Evolutionary conservation across 2,329 filamentous ascomycete genomes (phyloP), one percentile per base, ranked within the genome.

Genomic region (Raffaelea albimanens): DNA sequence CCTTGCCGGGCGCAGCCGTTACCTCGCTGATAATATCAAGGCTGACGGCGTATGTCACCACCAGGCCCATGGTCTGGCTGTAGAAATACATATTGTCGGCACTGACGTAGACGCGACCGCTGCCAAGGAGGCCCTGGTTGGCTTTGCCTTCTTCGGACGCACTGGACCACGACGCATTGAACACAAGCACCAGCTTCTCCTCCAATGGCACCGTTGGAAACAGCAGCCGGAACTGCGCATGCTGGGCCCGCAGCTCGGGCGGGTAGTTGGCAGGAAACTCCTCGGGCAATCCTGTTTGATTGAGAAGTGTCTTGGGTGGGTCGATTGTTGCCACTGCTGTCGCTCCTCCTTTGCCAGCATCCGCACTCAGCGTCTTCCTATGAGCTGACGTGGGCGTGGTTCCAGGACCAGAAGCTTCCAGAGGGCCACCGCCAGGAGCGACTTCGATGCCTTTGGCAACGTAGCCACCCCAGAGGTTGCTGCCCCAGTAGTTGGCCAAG

Each of bases 401-500:
- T 34, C 31, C 31, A n/a, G n/a, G n/a, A n/a, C n/a, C n/a, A n/a
- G n/a, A n/a, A n/a, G n/a, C n/a, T 34, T 34, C 14, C 7, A 38
- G 34, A 7, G 34, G 34, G n/a, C 18, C 34, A 16, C 18, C 18
- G 34, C 34, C 18, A 16, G 13, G 13, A 7, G 13, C 18, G 34
- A 16, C 18, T 16, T 19, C 34, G 7, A 7, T 8, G 34, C 53
- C 55, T 56, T 53, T 58, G n/a, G 57, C 53, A 8, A 53, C 56
- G 5, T 57, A 57, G 1, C 61, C 57, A 40, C 61, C 65, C 87
- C 89, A 95, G 42, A 89, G 83, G 48, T 81, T 85, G 58, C 83
- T 94, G 44, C 91, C 91, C 91, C 91, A 97, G 48, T 94, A 77
- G 61, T 97, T 97, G 29, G 90, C 90, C 70, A 95, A 79, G 52